Percentiles rank a stretch among this genome's conserved stretches.
phyloP scores from a whole-genome alignment of 805 yeast genomes.

The Metschnikowia baotianmanensis region DNA sequence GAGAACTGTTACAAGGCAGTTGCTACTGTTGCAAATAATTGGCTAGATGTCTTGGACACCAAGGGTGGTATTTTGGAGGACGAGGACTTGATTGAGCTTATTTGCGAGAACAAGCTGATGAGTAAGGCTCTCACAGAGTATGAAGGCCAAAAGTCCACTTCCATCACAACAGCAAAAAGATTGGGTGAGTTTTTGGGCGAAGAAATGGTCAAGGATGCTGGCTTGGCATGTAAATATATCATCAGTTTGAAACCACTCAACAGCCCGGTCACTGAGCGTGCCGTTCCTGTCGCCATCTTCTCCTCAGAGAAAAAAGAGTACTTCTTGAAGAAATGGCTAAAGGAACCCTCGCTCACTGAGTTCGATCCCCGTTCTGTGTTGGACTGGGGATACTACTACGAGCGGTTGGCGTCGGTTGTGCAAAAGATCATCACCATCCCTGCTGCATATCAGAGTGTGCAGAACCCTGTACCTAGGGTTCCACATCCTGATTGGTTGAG shows the following conservation, averaged over 20 bases:
- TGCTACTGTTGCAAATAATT: slow-evolving; percentile 88
- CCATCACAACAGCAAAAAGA: slow-evolving; percentile 92
- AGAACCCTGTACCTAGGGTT: slow-evolving; percentile 93
- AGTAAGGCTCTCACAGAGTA: slow-evolving; percentile 87
- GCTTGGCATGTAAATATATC: slow-evolving; percentile 91
- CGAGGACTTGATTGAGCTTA: slow-evolving; percentile 88
- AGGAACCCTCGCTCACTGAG: slow-evolving; percentile 69
- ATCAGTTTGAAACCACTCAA: slow-evolving; percentile 79
- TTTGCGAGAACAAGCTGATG: slow-evolving; percentile 96
- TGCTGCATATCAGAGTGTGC: slow-evolving; percentile 86
- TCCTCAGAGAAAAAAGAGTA: slow-evolving; percentile 81
- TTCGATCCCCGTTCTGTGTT: slow-evolving; percentile 87
- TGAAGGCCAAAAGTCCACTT: slow-evolving; percentile 86
- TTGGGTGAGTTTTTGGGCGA: slow-evolving; percentile 93
- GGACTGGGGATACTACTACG: slow-evolving; percentile 92
- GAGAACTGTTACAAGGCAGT: slow-evolving; percentile 84
- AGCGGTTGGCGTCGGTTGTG: slow-evolving; percentile 86
- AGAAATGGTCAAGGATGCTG: slow-evolving; percentile 95
- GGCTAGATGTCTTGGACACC: slow-evolving; percentile 91
- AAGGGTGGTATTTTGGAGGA: slow-evolving; percentile 86
- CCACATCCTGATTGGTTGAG: slow-evolving; percentile 92
- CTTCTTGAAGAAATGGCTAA: slow-evolving; percentile 82
- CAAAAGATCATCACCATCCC: slow-evolving; percentile 96
- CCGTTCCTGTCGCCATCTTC: slow-evolving; percentile 94
- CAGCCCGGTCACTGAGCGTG: slow-evolving; percentile 93